phyloP scores from a whole-genome alignment of 129 eudicot species.

The Chrysanthemum lavandulifolium region DNA sequence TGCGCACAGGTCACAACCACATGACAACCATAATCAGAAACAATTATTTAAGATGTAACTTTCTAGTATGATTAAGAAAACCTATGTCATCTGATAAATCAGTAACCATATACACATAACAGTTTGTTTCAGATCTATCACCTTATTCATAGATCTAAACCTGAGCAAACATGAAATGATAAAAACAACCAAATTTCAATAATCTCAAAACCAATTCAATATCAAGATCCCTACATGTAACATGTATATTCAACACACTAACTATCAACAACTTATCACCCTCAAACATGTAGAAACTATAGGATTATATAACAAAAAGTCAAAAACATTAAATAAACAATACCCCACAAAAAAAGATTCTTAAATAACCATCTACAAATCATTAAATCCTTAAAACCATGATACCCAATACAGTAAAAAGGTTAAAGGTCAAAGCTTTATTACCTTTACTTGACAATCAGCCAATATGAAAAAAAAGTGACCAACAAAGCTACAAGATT shows the following conservation, averaged over 20 bases:
- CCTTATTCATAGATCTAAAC: slow-evolving; percentile 31
- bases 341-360: slow-evolving; percentile 3
- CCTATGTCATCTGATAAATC: slow-evolving; percentile 1
- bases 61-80: background rate
- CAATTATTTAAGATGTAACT: background rate
- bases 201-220: slow-evolving; percentile 9
- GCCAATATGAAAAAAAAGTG: slow-evolving; percentile 4
- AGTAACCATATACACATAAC: background rate
- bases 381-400: background rate
- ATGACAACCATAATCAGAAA: slow-evolving; percentile 6
- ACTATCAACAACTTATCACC: slow-evolving; percentile 4
- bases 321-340: background rate
- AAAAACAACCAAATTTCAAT: slow-evolving; percentile 1
- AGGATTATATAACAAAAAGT: background rate
- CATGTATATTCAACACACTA: background rate
- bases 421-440: slow-evolving; percentile 45
- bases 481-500: slow-evolving; percentile 38
- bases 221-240: slow-evolving; percentile 22
- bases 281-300: background rate
- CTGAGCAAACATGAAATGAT: slow-evolving; percentile 14
- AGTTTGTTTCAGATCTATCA: slow-evolving; percentile 11
- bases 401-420: slow-evolving; percentile 22
- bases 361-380: slow-evolving; percentile 7
- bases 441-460: slow-evolving; percentile 38
- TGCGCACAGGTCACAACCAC: no score